Conservation (phyloP, 805 yeast genomes). For the Pichia gijzeniarum region DNA sequence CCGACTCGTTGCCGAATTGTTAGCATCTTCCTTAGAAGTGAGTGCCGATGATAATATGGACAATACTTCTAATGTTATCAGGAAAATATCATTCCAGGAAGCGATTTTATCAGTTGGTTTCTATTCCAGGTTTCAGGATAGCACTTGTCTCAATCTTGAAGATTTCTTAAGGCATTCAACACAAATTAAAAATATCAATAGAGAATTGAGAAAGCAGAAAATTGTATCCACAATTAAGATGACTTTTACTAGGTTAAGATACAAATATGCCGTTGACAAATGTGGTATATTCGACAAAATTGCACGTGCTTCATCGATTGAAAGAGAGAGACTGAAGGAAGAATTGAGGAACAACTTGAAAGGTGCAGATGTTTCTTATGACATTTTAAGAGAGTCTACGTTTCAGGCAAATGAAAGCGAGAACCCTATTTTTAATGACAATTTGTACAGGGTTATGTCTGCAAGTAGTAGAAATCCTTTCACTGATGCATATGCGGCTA, state of each 20-base stretch:
- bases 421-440: conserved; percentile 4
- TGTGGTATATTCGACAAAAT: conserved; percentile 5
- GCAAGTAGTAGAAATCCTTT: conserved; percentile 26
- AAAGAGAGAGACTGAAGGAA: conserved; percentile 3
- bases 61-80: conserved; percentile 43
- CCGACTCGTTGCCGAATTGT: conserved; percentile 63
- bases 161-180: conserved; percentile 63
- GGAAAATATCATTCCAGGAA: conserved; percentile 58
- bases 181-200: conserved; percentile 49
- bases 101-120: conserved; percentile 64
- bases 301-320: conserved; percentile 1
- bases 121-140: conserved; percentile 69
- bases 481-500: conserved; percentile 15
- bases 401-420: background rate
- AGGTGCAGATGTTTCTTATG: conserved; percentile 8
- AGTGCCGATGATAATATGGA: background rate
- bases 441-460: conserved; percentile 23
- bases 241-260: conserved; percentile 43
- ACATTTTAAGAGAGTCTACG: conserved; percentile 3
- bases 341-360: conserved; percentile 1
- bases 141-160: conserved; percentile 66
- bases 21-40: conserved; percentile 37
- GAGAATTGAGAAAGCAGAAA: conserved; percentile 35
- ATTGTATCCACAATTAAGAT: conserved; percentile 43
- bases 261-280: conserved; percentile 19